Evolutionary conservation across 176 grass and related monocot species (phyloP), one percentile per base, ranked within the genome.

Genomic region (Eragrostis nindensis): DNA sequence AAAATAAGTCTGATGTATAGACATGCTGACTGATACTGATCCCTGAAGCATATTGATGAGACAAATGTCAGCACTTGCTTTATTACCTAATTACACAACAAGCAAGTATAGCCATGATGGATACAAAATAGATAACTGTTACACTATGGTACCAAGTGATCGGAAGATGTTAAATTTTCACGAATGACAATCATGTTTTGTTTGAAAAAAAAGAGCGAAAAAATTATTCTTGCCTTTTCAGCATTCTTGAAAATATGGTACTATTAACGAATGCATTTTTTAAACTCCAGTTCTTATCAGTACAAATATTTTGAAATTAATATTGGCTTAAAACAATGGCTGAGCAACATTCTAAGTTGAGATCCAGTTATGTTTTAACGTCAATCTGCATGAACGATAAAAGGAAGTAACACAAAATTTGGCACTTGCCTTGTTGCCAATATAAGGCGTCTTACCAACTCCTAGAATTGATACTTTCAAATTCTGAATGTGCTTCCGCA

Each of bases 11-110:
- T 92, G 85, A 88, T 97, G 75, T 94, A 97, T 83, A 61, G 87
- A 97, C 94, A 97, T 89, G 89, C 94, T 97, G 63, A 90, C 94
- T 79, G 94, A 97, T 94, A 97, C 77, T 76, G 94, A 90, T 72
- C 94, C 94, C 94, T 97, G 81, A 19, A 89, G 50, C 68, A 93
- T 36, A 36, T 76, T 29, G 27, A 76, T 81, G 24, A 45, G 49
- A 73, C 41, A 88, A 64, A 67, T 78, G 40, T 78, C 26, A 66
- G 17, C 14, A 36, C 4, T 36, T 36, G 32, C 32, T 44, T 44
- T 44, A 72, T 46, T 54, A 24, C 53, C 14, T 73, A 44, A 86
- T 79, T 42, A 57, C 11, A 75, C 40, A 65, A 57, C 38, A 16
- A 2, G 45, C 48, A 36, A 22, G 36, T 56, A 17, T 67, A 83